phyloP scores from a whole-genome alignment of 2,329 filamentous ascomycete species.

The Ophiostoma populinum region DNA sequence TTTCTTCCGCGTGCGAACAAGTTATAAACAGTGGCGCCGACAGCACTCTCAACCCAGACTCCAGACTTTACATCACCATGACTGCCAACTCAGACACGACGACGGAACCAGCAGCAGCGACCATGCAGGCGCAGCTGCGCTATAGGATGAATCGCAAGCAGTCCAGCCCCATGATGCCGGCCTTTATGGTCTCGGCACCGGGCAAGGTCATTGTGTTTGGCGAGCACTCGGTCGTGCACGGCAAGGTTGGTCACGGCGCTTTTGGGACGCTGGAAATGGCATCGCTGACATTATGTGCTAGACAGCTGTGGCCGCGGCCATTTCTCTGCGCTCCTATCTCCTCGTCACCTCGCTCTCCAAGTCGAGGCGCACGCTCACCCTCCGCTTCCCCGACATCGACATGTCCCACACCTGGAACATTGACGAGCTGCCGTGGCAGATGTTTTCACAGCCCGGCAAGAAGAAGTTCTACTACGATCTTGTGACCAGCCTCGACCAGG shows the following conservation, averaged over 20 bases:
- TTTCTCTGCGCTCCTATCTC: constrained; percentile 89
- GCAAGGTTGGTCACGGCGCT: constrained; percentile 38
- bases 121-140: constrained; percentile 17
- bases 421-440: constrained; percentile 71
- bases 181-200: constrained; percentile 95
- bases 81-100: constrained; percentile 7
- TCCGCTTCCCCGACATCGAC: constrained; percentile 82
- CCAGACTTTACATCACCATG: too few relatives aligned
- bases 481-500: constrained; percentile 66
- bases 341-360: constrained; percentile 90
- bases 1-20: neutral
- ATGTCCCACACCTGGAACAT: constrained; percentile 90
- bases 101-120: constrained; percentile 12
- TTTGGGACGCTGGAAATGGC: neutral
- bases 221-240: constrained; percentile 94
- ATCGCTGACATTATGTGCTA: constrained; percentile 18
- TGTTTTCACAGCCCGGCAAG: constrained; percentile 64
- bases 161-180: constrained; percentile 55
- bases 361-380: constrained; percentile 69
- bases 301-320: constrained; percentile 86
- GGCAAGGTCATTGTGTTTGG: constrained; percentile 98
- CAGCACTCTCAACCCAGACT: too few relatives aligned
- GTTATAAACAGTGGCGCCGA: too few relatives aligned
- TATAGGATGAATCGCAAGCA: constrained; percentile 32
- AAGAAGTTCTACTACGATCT: constrained; percentile 93